Conservation (phyloP, 2,329 filamentous ascomycete genomes). For the Catunica adiposa region DNA sequence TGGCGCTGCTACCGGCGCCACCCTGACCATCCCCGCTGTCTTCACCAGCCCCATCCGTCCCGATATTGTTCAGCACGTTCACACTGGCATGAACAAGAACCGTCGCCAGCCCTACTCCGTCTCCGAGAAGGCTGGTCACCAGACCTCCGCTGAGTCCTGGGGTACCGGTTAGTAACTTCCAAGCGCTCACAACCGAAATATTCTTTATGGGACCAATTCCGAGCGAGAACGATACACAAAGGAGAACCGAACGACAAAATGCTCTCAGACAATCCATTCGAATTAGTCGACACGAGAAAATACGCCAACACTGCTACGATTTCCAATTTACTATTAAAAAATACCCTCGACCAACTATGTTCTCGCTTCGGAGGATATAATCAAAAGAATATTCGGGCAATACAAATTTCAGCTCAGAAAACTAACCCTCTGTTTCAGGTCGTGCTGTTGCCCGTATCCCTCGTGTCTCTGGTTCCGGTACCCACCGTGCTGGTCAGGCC, state of each 20-base stretch:
- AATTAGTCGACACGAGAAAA: too few relatives aligned
- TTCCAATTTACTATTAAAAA: too few relatives aligned
- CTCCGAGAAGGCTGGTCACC: conserved; percentile 99
- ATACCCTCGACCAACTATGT: too few relatives aligned
- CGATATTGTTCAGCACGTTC: conserved; percentile 97
- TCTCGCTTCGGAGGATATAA: too few relatives aligned
- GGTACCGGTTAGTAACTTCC: conserved; percentile 67
- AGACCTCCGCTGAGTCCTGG: conserved; percentile 99
- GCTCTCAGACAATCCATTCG: too few relatives aligned
- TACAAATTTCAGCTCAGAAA: background rate
- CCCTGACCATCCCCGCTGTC: conserved; percentile 86
- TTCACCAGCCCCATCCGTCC: conserved; percentile 95
- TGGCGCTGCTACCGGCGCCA: conserved; percentile 78
- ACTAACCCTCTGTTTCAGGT: conserved; percentile 40
- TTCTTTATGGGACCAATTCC: background rate
- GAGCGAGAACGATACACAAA: background rate
- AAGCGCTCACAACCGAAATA: background rate
- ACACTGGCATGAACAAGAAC: conserved; percentile 99
- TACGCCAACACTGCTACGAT: too few relatives aligned
- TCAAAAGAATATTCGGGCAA: conserved; percentile 1
- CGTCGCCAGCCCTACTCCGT: conserved; percentile 98
- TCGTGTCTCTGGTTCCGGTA: conserved; percentile 99
- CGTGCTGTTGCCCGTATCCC: conserved; percentile 99
- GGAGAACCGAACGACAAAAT: background rate
- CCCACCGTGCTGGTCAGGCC: conserved; percentile 98